phyloP scores from a whole-genome alignment of 768 basidiomycete genomes.

The Polyporus arcularius region DNA sequence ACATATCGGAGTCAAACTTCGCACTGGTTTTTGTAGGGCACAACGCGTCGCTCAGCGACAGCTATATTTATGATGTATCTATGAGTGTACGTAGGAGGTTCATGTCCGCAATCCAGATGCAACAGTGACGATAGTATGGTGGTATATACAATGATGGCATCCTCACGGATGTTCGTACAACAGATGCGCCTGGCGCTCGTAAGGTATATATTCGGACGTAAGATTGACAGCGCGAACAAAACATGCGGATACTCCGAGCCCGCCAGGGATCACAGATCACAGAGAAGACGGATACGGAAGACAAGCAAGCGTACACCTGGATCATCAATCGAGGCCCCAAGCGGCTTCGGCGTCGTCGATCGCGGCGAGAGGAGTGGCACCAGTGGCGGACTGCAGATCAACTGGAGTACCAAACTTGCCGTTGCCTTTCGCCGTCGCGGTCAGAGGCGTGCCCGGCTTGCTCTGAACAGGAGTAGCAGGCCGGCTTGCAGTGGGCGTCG shows the following conservation, averaged over 20 bases:
- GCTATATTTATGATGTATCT: neutral
- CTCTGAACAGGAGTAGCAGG: neutral
- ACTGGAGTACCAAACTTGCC: neutral
- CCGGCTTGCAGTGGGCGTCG: neutral
- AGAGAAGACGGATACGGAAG: neutral
- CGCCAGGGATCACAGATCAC: neutral
- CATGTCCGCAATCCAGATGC: neutral
- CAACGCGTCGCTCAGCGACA: neutral
- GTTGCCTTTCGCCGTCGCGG: neutral
- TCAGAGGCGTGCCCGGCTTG: neutral
- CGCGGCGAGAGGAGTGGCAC: neutral
- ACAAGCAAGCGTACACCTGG: too few relatives aligned
- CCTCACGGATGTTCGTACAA: constrained; percentile 5
- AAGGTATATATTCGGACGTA: neutral
- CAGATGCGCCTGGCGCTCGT: constrained; percentile 1
- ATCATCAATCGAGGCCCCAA: neutral
- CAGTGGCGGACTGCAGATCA: neutral
- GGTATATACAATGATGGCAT: constrained; percentile 6
- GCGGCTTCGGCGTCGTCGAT: neutral
- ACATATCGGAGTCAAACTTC: neutral
- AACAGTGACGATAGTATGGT: neutral
- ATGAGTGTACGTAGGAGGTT: neutral
- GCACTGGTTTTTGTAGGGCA: neutral
- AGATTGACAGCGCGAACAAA: neutral
- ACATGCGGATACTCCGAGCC: neutral